Base-by-base conservation (phyloP, 2,329 filamentous ascomycete genomes). In the Raffaelea arxii region DNA sequence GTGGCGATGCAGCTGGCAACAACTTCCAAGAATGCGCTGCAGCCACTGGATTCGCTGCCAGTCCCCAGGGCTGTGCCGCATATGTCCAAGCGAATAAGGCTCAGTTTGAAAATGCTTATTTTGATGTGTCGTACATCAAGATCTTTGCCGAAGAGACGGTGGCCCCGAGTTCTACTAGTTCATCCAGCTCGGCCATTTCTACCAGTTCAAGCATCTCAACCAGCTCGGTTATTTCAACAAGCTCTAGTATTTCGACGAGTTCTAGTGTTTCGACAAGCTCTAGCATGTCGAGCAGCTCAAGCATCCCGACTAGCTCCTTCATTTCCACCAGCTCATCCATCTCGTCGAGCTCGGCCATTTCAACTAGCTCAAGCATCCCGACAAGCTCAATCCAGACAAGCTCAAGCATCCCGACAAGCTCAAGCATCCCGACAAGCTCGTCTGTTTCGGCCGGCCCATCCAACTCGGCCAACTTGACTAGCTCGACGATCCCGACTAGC, bases 1-100 rank as follows among this genome's bases (percentile, higher is more conserved):
- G 86, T 60, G 86, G 85, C 18, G 75, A 80, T 55, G 84, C 81
- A 68, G 82, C 82, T 2, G 80, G 61, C 43, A 54, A 56, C 36
- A 53, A 48, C 44, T 50, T 53, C 30, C 43, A n/a, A 21, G 14
- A 27, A 58, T 49, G 51, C 40, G 43, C 55, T 32, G 43, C 47
- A 14, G 43, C 44, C 25, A 41, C 46, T 41, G 49, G 49, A 18
- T 54, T 56, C 37, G 46, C 38, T 2, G 55, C 56, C 18, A 43
- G 4, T n/a, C 18, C 30, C 12, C 2, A 5, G 1, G 49, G 49
- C 41, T 71, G 68, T 56, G 46, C 50, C 18, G 55, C 59, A 24
- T 72, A 64, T 42, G 65, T 72, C 27, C 55, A 56, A 25, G 53
- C 54, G 16, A 57, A 66, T 54, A 64, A 67, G 1, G 32, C 45